Evolutionary conservation across 306 rosid species (phyloP), one percentile per base, ranked within the genome.

Genomic region (Geum urbanum): DNA sequence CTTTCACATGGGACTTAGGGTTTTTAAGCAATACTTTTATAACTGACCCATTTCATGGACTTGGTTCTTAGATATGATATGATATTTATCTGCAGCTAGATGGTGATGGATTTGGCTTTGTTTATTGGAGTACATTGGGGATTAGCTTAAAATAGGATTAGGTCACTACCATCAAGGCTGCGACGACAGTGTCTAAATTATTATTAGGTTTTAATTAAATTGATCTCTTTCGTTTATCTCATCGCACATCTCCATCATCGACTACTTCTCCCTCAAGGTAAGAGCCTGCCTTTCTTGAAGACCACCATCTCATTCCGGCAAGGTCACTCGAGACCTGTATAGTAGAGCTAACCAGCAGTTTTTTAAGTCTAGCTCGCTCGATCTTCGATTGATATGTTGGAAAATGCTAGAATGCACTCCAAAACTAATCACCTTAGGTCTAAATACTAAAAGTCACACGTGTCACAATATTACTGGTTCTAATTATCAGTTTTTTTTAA

Each of bases 1-100:
- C 79, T 57, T 81, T 77, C 84, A 81, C 81, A 77, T 81, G 84
- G 67, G 78, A 64, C 68, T 69, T 54, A 50, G 49, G 63, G 47
- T 62, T 63, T 60, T 68, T 9, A 27, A 53, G 9, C 58, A 67
- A 15, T 14, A 20, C 13, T 58, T 39, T 77, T 67, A 10, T 59
- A 40, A 45, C 7, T 20, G n/a, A n/a, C 65, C 18, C 54, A 24
- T 78, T 55, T 57, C 80, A 75, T 75, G 77, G 83, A 70, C 80
- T 79, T 79, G 74, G 72, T 44, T 60, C 37, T 11, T 72, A 8
- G 64, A 72, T 46, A 61, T 72, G 64, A 72, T 46, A 61, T 72
- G 45, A 39, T 76, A 61, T 24, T 72, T 72, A 72, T 67, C 52
- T 14, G 12, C 7, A 10, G 41, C 71, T 22, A 74, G 73, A 75